Evolutionary conservation across 2,329 filamentous ascomycete genomes (phyloP).

Genomic region (Aureobasidium sp.): DNA sequence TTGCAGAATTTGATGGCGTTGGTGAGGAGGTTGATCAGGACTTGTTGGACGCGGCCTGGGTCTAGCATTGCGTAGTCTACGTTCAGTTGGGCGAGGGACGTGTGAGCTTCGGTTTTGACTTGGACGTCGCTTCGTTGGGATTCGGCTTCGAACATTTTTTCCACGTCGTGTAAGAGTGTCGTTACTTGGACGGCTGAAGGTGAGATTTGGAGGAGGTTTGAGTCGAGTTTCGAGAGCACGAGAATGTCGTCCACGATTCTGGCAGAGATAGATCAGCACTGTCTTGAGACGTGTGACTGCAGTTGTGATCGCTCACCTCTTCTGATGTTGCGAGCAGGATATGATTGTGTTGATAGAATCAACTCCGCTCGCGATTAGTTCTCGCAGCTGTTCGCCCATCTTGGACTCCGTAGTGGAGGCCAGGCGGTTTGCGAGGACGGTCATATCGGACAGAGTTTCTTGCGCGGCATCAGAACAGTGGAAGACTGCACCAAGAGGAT

Average conservation of each 20-base stretch:
- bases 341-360: conserved; percentile 37
- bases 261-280: background rate
- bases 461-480: conserved; percentile 19
- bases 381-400: conserved; percentile 22
- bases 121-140: conserved; percentile 24
- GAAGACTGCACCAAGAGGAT: conserved; percentile 18
- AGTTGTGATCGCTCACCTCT: conserved; percentile 18
- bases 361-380: conserved; percentile 26
- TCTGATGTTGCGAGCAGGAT: conserved; percentile 41
- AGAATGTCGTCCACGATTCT: conserved; percentile 42
- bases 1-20: conserved; percentile 25
- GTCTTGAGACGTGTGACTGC: too few species aligned
- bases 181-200: conserved; percentile 20
- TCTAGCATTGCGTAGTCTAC: conserved; percentile 24
- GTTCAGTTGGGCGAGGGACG: background rate
- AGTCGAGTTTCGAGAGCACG: conserved; percentile 39
- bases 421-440: conserved; percentile 1
- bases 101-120: conserved; percentile 11
- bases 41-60: conserved; percentile 21
- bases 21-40: conserved; percentile 24
- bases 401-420: background rate
- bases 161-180: conserved; percentile 22
- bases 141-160: conserved; percentile 31
- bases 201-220: conserved; percentile 32
- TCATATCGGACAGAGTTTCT: conserved; percentile 16